Percentiles rank a stretch among this genome's conserved stretches.
phyloP scores from a whole-genome alignment of 1,284 basidiomycete species.

The Porodaedalea pini region DNA sequence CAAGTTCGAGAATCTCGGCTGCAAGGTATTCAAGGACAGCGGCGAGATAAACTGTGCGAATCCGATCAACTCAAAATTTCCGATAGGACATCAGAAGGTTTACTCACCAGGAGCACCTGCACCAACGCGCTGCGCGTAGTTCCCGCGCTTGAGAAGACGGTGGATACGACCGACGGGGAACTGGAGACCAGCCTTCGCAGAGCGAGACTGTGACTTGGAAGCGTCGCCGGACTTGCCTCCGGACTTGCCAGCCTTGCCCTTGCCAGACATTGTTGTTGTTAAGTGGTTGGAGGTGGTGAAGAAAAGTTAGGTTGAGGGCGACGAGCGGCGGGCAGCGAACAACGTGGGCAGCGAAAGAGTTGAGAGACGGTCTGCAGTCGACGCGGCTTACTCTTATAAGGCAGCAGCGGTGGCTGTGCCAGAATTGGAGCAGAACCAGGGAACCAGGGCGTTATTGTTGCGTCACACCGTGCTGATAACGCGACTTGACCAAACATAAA shows the following conservation, averaged over 20 bases:
- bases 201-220: slow-evolving; percentile 67
- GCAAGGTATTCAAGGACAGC: slow-evolving; percentile 70
- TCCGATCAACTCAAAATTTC: neutral
- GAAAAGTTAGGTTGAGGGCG: slow-evolving; percentile 20
- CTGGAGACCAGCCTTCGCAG: slow-evolving; percentile 80
- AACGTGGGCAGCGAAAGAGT: slow-evolving; percentile 23
- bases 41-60: slow-evolving; percentile 62
- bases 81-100: neutral
- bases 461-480: slow-evolving; percentile 19
- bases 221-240: slow-evolving; percentile 53
- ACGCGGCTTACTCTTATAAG: slow-evolving; percentile 19
- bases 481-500: slow-evolving; percentile 22
- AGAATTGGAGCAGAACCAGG: slow-evolving; percentile 14
- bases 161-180: slow-evolving; percentile 83
- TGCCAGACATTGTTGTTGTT: slow-evolving; percentile 43
- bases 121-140: slow-evolving; percentile 79
- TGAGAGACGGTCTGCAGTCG: slow-evolving; percentile 19
- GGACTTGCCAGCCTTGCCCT: slow-evolving; percentile 58
- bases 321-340: slow-evolving; percentile 20
- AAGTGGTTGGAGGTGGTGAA: slow-evolving; percentile 18
- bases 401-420: slow-evolving; percentile 18
- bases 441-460: slow-evolving; percentile 4
- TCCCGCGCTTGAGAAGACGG: slow-evolving; percentile 81
- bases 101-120: slow-evolving; percentile 60
- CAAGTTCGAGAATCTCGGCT: slow-evolving; percentile 75